A percentile compares a stretch with the other conserved stretches of the same genome.
Conservation (phyloP, 495 filamentous ascomycete species). For the Penicillium waksmanii region DNA sequence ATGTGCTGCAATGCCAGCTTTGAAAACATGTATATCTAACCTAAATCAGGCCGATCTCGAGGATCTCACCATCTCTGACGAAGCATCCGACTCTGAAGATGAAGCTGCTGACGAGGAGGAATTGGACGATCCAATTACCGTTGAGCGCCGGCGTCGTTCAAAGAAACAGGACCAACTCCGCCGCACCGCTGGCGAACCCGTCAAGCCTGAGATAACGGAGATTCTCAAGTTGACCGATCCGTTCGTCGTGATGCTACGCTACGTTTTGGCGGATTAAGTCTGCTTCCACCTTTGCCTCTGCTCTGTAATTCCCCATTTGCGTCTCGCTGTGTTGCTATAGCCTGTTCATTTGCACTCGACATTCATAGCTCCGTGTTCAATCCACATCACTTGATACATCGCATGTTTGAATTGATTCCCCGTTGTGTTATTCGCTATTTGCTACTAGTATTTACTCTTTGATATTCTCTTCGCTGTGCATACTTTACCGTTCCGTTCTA, state of each 20-base stretch:
- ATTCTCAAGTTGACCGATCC: conserved; percentile 74
- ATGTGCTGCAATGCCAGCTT: conserved; percentile 25
- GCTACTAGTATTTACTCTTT: no score
- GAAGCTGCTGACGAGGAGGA: conserved; percentile 78
- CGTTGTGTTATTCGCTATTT: conserved; percentile 1
- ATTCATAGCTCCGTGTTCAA: neutral
- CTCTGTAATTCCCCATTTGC: neutral
- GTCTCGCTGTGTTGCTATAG: no score
- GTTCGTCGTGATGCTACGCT: conserved; percentile 83
- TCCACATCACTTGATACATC: conserved; percentile 3
- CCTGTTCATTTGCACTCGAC: neutral
- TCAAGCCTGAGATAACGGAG: conserved; percentile 80
- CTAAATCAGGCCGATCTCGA: conserved; percentile 65
- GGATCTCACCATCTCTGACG: conserved; percentile 77
- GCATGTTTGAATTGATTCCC: conserved; percentile 1
- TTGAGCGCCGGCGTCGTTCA: conserved; percentile 74
- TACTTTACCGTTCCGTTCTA: neutral
- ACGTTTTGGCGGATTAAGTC: conserved; percentile 74
- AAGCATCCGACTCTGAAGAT: conserved; percentile 64
- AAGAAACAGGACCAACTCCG: conserved; percentile 78
- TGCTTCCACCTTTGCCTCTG: neutral
- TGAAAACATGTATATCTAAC: conserved; percentile 16
- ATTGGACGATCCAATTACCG: conserved; percentile 76
- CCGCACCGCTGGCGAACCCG: conserved; percentile 84
- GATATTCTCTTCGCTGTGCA: neutral